Base-by-base conservation (phyloP, 768 basidiomycete species). In the Suillus occidentalis region DNA sequence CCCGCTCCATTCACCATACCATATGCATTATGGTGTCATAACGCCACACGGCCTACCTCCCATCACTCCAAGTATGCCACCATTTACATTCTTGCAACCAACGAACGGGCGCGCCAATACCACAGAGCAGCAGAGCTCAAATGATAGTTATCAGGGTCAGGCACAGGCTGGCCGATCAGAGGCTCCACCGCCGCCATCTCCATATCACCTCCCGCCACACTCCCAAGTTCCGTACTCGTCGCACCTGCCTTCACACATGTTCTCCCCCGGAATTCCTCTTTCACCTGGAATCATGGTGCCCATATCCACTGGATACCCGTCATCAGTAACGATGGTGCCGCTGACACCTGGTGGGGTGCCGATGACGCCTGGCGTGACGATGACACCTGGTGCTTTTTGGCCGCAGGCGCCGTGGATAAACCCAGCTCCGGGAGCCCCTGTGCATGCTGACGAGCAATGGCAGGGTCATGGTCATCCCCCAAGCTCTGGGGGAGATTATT, bases 41-140 rank as follows among this genome's bases (percentile, higher is more conserved):
- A 92, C 90, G 12, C 89, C 90, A n/a, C 86, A 89, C 67, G 91
- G 92, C 0, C 79, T 95, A n/a, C 92, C 92, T 16, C 91, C 93
- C 2, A 94, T 97, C 72, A 97, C 96, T n/a, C 95, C 96, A 0
- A 92, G 91, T 66, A 98, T 99, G 96, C 97, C 97, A 1, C 88
- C 94, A 6, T 99, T 97, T 78, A 89, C 88, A 14, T 96, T 97
- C 76, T 81, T 90, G 43, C 83, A 86, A 20, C 86, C 85, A 59
- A 20, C 57, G 1, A 53, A 18, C 70, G 66, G 47, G 68, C 58
- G 7, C 16, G 12, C 8, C 14, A 57, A 18, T 6, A 9, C 36
- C 53, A 40, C 62, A 57, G 62, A 63, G 22, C 40, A 28, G 37
- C 45, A 42, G n/a, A 22, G 55, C 6, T 60, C 49, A 4, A 66